Evolutionary conservation across 2,329 filamentous ascomycete genomes (phyloP).

Genomic region (Achaetomium macrosporum): DNA sequence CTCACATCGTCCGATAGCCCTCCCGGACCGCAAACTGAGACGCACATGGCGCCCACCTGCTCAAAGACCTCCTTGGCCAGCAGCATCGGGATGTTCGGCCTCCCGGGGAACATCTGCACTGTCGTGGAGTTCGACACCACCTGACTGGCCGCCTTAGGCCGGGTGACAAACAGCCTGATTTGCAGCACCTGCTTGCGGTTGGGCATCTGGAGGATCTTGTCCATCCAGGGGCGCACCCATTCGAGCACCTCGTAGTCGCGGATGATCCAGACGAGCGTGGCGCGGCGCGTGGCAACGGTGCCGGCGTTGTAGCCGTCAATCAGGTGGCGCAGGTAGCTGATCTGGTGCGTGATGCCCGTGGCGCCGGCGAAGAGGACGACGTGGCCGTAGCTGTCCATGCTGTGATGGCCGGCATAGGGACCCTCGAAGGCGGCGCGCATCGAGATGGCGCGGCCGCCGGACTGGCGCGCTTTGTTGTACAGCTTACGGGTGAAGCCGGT

Average conservation of each 20-base stretch:
- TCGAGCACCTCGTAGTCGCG: conserved; percentile 83
- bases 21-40: conserved; percentile 74
- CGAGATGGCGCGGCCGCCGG: conserved; percentile 49
- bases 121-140: conserved; percentile 70
- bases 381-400: conserved; percentile 87
- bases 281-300: conserved; percentile 71
- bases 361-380: conserved; percentile 86
- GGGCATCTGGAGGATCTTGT: conserved; percentile 68
- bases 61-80: conserved; percentile 74
- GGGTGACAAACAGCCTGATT: conserved; percentile 85
- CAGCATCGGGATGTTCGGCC: conserved; percentile 76
- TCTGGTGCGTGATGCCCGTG: conserved; percentile 91
- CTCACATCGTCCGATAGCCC: conserved; percentile 71
- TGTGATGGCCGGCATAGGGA: conserved; percentile 78
- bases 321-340: conserved; percentile 78
- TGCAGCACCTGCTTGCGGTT: conserved; percentile 75
- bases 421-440: conserved; percentile 78
- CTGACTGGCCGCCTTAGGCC: conserved; percentile 76
- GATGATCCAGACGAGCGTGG: conserved; percentile 89
- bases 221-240: conserved; percentile 87
- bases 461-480: conserved; percentile 59
- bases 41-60: conserved; percentile 82
- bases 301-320: conserved; percentile 62
- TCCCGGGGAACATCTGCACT: conserved; percentile 87
- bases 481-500: conserved; percentile 83